phyloP scores from a whole-genome alignment of 345 rosid genomes.

The Luvunga scandens region DNA sequence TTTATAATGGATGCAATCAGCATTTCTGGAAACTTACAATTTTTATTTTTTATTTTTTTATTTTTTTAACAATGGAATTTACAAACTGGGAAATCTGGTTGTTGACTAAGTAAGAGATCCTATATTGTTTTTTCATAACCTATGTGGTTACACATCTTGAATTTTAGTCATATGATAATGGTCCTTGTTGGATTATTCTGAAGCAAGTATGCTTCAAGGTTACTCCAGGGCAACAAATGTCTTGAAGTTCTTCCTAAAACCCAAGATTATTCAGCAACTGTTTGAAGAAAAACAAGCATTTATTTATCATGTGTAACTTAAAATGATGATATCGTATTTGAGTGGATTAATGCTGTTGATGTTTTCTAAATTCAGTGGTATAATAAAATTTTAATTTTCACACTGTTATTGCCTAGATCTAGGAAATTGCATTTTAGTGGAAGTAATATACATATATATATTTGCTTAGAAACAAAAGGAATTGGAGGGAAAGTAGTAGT shows the following conservation, averaged over 20 bases:
- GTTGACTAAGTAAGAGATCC: not conserved
- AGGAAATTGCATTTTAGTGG: not conserved
- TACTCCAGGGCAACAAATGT: not conserved
- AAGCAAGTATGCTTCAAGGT: not conserved
- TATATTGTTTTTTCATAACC: not conserved
- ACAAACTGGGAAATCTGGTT: not conserved
- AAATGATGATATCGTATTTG: too few relatives aligned
- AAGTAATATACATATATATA: too few relatives aligned
- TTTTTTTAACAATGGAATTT: not conserved
- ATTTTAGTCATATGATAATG: not conserved
- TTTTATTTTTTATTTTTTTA: too few relatives aligned
- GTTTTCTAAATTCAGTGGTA: not conserved
- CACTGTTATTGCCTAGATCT: not conserved
- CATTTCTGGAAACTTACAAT: not conserved
- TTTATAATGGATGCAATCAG: not conserved
- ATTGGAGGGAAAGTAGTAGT: too few relatives aligned
- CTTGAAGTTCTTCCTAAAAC: not conserved
- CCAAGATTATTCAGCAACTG: not conserved
- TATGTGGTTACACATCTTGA: not conserved
- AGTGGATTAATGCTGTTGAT: not conserved
- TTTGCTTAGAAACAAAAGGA: too few relatives aligned
- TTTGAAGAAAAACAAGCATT: not conserved
- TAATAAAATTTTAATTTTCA: not conserved
- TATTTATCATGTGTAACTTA: not conserved
- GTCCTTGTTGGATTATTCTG: not conserved